Evolutionary conservation across 2,329 filamentous ascomycete species (phyloP), one percentile per base, ranked within the genome.

Genomic region (Xylaria sp.): DNA sequence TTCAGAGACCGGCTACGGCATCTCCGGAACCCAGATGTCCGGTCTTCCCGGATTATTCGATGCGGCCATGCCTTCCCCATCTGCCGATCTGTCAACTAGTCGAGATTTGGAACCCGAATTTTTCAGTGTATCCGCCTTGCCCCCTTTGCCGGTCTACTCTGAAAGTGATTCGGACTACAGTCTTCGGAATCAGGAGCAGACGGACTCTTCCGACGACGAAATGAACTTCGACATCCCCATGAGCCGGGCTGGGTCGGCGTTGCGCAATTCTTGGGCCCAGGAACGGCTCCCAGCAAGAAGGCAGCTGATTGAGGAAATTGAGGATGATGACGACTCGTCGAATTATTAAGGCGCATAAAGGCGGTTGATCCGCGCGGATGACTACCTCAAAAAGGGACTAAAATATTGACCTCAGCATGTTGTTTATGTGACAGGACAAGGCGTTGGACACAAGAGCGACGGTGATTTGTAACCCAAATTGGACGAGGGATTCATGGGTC

Each of bases 191-290:
- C 57, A 19, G n/a, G 67, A 64, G 48, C 66, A 71, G 5, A 9
- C 11, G n/a, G 32, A 69, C 6, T 71, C 65, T 12, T 76, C 73
- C 2, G 74, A 76, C 14, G 73, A 75, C 4, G 74, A 72, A 5
- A 30, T 75, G 6, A 76, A 71, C 34, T 75, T 74, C 11, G 75
- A 76, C 19, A 76, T 76, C 39, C 75, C 74, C 3, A 55, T 65
- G 34, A 72, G 56, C 34, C 73, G 75, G 6, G 39, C 69, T 1
- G 53, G 48, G 21, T 61, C 64, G 6, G 27, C 68, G 4, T 65
- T 64, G n/a, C 67, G 60, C n/a, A 30, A 69, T 17, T 60, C 32
- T 21, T 50, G 11, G 32, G 59, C 11, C 17, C 39, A 27, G 58
- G 63, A 61, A 48, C 70, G 47, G 27, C 55, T 58, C 48, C 62